A percentile compares a stretch with the other conserved stretches of the same genome.
phyloP scores from a whole-genome alignment of 306 rosid species.

The Cyclanthera cordifolia region DNA sequence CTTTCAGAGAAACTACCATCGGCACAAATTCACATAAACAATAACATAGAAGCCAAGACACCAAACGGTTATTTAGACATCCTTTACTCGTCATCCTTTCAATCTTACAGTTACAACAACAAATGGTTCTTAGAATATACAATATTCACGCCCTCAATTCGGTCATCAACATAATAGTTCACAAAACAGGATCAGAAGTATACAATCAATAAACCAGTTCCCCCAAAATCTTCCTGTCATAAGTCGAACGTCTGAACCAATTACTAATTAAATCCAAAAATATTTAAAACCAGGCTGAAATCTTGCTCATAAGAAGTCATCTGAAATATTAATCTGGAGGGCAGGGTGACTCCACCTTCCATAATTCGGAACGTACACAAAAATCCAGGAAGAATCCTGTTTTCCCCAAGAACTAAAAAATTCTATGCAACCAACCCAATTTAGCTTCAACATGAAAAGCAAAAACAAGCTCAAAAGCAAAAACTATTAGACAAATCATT shows the following conservation, averaged over 20 bases:
- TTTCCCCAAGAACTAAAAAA: background rate
- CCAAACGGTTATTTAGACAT: no score
- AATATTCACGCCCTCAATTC: no score
- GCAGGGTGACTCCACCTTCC: background rate
- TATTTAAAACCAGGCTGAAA: background rate
- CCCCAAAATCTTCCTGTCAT: no score
- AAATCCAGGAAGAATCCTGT: background rate
- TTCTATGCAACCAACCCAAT: background rate
- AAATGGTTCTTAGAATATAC: no score
- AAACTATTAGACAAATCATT: no score
- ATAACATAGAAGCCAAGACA: background rate
- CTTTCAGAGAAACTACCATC: background rate
- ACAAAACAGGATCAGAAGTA: no score
- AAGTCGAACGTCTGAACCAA: constrained; percentile 1
- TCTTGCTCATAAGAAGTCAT: background rate
- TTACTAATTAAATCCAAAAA: background rate
- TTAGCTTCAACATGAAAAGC: no score
- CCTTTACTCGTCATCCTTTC: no score
- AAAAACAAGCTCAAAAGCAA: no score
- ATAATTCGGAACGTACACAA: background rate
- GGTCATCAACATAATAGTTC: no score
- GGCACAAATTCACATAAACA: background rate
- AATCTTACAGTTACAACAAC: no score
- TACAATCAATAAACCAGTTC: no score
- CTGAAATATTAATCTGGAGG: background rate